Base-by-base conservation (phyloP, 306 rosid species). In the Cucurbita ficifolia region DNA sequence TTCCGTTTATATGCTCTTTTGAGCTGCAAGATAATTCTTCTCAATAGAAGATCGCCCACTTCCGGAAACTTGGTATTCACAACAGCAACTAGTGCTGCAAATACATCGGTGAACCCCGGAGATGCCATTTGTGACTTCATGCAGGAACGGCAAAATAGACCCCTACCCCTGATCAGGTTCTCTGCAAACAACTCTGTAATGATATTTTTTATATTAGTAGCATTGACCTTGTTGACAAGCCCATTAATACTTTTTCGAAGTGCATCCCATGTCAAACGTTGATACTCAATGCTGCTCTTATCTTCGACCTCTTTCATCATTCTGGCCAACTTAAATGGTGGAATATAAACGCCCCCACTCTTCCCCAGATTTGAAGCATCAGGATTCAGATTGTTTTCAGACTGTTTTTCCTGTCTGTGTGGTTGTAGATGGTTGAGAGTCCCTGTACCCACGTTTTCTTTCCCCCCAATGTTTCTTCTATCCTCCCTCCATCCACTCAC, bases 51-150 rank as follows among this genome's bases (percentile, higher is more conserved):
- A 48, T 89, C 92, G 0, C 99, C 97, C 42, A 94, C 95, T 80
- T 89, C 91, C 5, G 96, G 99, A 78, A 94, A 91, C 80, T 91
- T 94, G 2, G 97, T 89, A 81, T 94, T 94, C 72, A 89, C 97
- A 67, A 94, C 99, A 77, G 95, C 86, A 85, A 89, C 96, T 75
- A 94, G 63, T 4, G 95, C 99, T 55, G 99, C 89, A 81, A 94
- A 94, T 12, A 94, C 95, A 77, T 91, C 90, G 0, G 99, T 94
- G 78, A 94, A 94, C 14, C 95, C 95, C 0, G 97, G 95, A 42
- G 99, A 91, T 7, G 99, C 96, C 99, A 91, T 94, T 78, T 94
- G 97, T 0, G 99, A 94, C 76, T 91, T 94, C 99, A 94, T 91
- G 76, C 96, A 91, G 0, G 99, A 94, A 16, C 97, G 88, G 77